These are phyloP conservation scores for Tulasnella sp. DNA, from an alignment of 768 basidiomycete genomes.

Conservation along the genomic window DNA sequence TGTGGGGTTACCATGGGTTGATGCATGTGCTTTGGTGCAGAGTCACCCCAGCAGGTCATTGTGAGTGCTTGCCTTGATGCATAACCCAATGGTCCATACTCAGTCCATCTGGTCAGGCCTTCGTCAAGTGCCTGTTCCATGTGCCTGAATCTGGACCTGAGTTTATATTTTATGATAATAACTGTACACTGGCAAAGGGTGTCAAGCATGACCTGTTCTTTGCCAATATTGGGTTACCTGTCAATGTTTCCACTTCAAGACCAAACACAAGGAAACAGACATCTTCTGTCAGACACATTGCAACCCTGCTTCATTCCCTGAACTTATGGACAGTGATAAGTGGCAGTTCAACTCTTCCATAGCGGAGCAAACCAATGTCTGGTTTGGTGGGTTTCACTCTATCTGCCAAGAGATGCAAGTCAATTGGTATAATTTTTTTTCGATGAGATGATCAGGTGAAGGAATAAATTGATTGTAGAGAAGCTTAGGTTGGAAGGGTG, in stretches of 20 bases:
- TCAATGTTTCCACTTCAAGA: background rate
- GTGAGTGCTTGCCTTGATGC: too few relatives aligned
- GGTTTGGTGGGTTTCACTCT: slow-evolving; percentile 22
- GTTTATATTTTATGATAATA: background rate
- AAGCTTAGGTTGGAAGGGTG: background rate
- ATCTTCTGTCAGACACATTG: background rate
- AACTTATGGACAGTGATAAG: background rate
- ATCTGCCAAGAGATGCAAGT: slow-evolving; percentile 40
- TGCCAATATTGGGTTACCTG: background rate
- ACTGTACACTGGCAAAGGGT: background rate
- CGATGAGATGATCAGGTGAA: slow-evolving; percentile 39
- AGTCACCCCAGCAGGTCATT: too few relatives aligned
- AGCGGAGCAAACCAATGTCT: slow-evolving; percentile 15
- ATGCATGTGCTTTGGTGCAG: too few relatives aligned
- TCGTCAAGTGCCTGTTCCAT: background rate
- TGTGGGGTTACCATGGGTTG: too few relatives aligned
- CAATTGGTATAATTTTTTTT: slow-evolving; percentile 39
- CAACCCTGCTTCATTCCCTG: background rate
- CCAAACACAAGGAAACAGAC: background rate
- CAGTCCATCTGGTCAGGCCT: too few relatives aligned
- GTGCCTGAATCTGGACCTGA: background rate
- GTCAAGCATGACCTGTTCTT: background rate
- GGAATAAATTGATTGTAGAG: slow-evolving; percentile 29
- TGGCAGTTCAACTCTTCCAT: slow-evolving; percentile 21
- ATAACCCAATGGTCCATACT: background rate